Conservation (phyloP, 2,329 filamentous ascomycete species). For the Sclerotinia spermophila region DNA sequence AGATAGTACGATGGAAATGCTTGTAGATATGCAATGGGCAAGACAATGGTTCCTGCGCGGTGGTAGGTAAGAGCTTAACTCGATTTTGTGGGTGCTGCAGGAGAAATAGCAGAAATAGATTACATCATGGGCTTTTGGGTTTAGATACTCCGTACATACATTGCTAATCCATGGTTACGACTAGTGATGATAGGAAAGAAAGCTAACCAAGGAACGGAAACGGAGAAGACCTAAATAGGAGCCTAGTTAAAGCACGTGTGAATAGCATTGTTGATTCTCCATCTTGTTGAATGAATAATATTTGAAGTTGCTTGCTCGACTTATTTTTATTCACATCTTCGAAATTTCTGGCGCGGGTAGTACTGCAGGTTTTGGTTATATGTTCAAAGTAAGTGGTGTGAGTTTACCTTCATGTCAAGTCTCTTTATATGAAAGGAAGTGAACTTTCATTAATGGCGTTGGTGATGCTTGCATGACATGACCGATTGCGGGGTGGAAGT, state of each 20-base stretch:
- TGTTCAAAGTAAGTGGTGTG: background rate
- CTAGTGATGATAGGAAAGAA: background rate
- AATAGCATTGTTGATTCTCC: background rate
- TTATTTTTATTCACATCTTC: background rate
- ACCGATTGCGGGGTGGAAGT: constrained; percentile 13
- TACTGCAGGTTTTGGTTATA: background rate
- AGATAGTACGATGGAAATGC: background rate
- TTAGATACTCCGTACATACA: background rate
- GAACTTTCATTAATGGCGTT: background rate
- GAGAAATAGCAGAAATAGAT: background rate
- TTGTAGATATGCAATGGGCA: background rate
- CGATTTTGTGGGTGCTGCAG: background rate
- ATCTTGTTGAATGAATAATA: background rate
- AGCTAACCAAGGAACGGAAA: background rate
- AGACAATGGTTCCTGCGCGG: background rate
- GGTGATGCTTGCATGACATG: background rate
- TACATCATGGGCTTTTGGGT: background rate
- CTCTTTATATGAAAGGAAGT: background rate
- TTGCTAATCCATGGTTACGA: background rate
- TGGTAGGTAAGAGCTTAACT: background rate
- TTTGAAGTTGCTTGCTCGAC: background rate
- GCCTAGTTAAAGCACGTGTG: background rate
- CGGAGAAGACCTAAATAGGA: background rate
- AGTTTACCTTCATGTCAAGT: background rate
- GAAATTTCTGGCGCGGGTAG: background rate